Evolutionary conservation across 2,329 filamentous ascomycete genomes (phyloP).

Genomic region (Fusarium solani-melongenae): DNA sequence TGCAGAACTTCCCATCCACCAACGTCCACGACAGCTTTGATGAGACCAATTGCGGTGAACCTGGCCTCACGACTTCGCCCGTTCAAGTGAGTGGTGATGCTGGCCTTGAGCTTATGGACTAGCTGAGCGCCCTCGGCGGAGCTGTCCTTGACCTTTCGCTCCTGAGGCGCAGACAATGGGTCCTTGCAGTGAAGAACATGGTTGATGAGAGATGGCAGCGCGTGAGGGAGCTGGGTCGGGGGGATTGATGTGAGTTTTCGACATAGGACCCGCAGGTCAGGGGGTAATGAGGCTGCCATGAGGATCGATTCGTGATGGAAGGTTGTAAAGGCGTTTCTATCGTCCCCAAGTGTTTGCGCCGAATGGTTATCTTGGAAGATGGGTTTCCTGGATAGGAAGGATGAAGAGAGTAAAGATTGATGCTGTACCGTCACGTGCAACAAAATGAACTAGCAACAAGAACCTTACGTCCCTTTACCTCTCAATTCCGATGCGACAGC

Average conservation of each 20-base stretch:
- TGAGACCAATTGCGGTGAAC: constrained; percentile 80
- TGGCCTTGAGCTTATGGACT: constrained; percentile 84
- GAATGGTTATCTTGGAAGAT: neutral
- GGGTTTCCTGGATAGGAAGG: constrained; percentile 1
- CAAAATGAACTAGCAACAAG: too few species aligned
- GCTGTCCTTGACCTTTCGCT: constrained; percentile 70
- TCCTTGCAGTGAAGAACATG: constrained; percentile 67
- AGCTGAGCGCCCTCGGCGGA: constrained; percentile 74
- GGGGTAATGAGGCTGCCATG: constrained; percentile 55
- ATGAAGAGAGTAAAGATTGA: constrained; percentile 12
- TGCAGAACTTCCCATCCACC: constrained; percentile 87
- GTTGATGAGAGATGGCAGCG: constrained; percentile 75
- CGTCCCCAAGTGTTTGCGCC: constrained; percentile 25
- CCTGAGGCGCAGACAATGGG: constrained; percentile 72
- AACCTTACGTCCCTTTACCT: neutral
- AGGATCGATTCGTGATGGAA: neutral
- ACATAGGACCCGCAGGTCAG: constrained; percentile 73
- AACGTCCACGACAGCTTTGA: constrained; percentile 84
- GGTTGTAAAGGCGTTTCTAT: neutral
- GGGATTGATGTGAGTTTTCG: constrained; percentile 78
- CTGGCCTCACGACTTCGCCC: constrained; percentile 79
- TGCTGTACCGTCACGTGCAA: constrained; percentile 8
- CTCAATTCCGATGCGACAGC: neutral
- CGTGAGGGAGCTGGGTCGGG: constrained; percentile 76
- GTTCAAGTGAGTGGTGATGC: constrained; percentile 80